Base-by-base conservation (phyloP, 345 rosid species). In the Fremontodendron californicum region DNA sequence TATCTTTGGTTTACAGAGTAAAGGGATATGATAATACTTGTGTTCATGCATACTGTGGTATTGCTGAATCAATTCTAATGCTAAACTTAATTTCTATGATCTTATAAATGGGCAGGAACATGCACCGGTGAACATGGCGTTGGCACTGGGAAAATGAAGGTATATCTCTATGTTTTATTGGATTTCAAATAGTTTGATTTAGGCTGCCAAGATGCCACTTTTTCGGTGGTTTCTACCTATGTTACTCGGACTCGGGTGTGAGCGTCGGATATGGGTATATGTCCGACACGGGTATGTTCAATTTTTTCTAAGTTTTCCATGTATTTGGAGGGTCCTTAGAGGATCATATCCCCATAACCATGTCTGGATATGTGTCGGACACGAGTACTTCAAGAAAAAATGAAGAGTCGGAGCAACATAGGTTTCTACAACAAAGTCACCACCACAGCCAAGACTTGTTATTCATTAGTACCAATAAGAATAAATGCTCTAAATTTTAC, bases 61-160 rank as follows among this genome's bases (percentile, higher is more conserved):
- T 3, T 61, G 77, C 31, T 81, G 33, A 45, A 57, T 46, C 5
- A 66, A 15, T 64, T 67, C 21, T 27, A 70, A 45, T 37, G 39
- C 73, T 71, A 45, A 27, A n/a, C 40, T 35, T 2, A 21, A 31
- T 85, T 62, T 73, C 68, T 21, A 1, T 76, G 51, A 48, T 76
- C 61, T 68, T 74, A 27, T 74, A 11, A 39, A 73, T 80, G 74
- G 61, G 79, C 90, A 95, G 99, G 97, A 84, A 95, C 98, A 39
- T 95, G 99, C 80, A 90, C 96, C 1, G 98, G 98, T 67, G 99
- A 95, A 83, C 98, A 95, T 66, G 98, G 99, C 45, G 92, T 93
- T 72, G 97, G 99, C 78, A 95, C 96, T 18, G 98, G 98, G 77
- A 93, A 93, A 85, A 83, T 93, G 90, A 93, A 94, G 98, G 98